Percentiles rank a stretch among this genome's conserved stretches.
Conservation (phyloP, 139 green algal genomes). For the Deuterostichococcus epilithicus region DNA sequence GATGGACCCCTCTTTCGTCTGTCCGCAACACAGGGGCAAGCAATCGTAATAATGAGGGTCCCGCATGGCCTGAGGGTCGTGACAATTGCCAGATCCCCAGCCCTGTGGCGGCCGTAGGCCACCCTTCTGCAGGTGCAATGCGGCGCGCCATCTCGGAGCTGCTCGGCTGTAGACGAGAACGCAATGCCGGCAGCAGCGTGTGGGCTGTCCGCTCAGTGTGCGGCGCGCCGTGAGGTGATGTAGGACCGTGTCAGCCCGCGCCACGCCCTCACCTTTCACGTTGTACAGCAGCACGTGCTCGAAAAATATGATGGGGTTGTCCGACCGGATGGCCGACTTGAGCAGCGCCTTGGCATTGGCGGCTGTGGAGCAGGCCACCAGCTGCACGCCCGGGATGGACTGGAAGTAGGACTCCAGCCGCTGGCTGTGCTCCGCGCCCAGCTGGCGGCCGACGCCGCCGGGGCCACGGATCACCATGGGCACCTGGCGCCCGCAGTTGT, state of each 20-base stretch:
- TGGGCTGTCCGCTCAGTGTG: neutral
- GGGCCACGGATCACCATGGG: conserved; percentile 83
- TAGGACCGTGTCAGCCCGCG: neutral
- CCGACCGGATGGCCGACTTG: conserved; percentile 75
- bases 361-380: conserved; percentile 86
- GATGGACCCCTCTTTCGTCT: no score
- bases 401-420: conserved; percentile 97
- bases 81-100: no score
- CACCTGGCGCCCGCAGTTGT: conserved; percentile 34
- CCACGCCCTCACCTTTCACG: conserved; percentile 68
- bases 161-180: no score
- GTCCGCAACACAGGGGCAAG: neutral
- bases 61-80: no score
- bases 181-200: neutral
- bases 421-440: conserved; percentile 95
- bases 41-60: no score
- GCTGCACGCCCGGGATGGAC: conserved; percentile 92
- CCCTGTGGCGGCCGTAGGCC: no score
- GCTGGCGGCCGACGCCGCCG: conserved; percentile 86
- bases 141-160: no score
- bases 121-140: no score
- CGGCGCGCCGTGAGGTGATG: neutral
- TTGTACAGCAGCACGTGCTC: conserved; percentile 98
- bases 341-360: conserved; percentile 90
- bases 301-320: conserved; percentile 94